Conservation (phyloP, 371 early-diverging fungal genomes). For the Chytridiales sp. region DNA sequence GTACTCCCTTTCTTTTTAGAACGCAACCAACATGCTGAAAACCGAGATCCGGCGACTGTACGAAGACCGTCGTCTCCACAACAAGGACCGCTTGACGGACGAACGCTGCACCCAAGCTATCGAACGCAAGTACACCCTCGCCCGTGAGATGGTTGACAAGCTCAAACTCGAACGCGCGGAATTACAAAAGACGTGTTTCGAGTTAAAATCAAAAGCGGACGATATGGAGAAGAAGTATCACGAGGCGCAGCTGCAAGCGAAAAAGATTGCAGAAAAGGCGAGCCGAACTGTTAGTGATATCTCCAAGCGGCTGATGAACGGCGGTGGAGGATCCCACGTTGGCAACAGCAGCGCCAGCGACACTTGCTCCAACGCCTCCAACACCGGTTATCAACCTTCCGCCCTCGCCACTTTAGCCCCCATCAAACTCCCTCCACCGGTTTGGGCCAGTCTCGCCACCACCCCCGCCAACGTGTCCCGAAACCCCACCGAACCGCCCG, state of each 20-base stretch:
- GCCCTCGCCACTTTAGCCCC: constrained; percentile 1
- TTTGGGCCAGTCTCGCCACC: constrained; percentile 31
- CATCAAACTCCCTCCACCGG: constrained; percentile 28
- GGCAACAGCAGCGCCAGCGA: too few relatives aligned
- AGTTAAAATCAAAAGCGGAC: constrained; percentile 28
- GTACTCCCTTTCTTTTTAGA: constrained; percentile 17
- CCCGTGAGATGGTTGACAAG: constrained; percentile 42
- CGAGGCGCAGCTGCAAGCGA: constrained; percentile 30
- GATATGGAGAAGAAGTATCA: constrained; percentile 36
- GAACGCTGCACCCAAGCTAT: constrained; percentile 32
- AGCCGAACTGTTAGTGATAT: constrained; percentile 31
- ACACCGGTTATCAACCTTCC: background rate
- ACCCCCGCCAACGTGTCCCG: constrained; percentile 9
- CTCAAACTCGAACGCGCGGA: constrained; percentile 41
- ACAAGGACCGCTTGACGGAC: constrained; percentile 27
- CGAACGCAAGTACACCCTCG: constrained; percentile 45
- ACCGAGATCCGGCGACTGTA: constrained; percentile 45
- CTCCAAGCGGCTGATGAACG: too few relatives aligned
- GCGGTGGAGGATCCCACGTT: too few relatives aligned
- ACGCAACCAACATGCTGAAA: constrained; percentile 49
- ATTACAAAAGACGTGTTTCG: constrained; percentile 30
- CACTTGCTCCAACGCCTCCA: background rate
- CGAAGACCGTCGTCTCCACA: constrained; percentile 26
- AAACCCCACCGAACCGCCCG: background rate
- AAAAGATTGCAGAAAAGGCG: constrained; percentile 27